A percentile compares a stretch with the other conserved stretches of the same genome.
Conservation (phyloP, 2,329 filamentous ascomycete species). For the Ceratocystis lukuohia region DNA sequence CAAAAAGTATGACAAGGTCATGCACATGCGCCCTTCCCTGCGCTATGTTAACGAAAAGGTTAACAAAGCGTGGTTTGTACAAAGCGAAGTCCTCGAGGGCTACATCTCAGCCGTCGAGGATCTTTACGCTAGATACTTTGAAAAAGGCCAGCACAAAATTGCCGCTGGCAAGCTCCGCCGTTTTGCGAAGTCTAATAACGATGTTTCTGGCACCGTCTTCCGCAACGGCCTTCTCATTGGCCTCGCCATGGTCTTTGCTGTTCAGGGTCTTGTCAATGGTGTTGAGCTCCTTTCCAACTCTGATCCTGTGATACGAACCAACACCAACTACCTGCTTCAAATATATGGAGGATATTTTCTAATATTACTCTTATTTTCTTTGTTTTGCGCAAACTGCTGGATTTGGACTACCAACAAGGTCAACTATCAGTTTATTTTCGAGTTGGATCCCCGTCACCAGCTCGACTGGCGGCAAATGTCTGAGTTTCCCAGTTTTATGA, state of each 20-base stretch:
- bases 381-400: conserved; percentile 78
- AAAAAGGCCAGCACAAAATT: conserved; percentile 82
- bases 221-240: conserved; percentile 54
- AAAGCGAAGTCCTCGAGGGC: conserved; percentile 69
- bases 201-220: conserved; percentile 43
- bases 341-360: conserved; percentile 90
- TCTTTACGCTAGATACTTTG: conserved; percentile 87
- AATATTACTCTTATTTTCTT: conserved; percentile 60
- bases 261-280: conserved; percentile 53
- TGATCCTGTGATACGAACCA: conserved; percentile 35
- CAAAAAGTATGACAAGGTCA: conserved; percentile 94
- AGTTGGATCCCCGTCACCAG: conserved; percentile 76
- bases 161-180: conserved; percentile 76
- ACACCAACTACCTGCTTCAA: conserved; percentile 63
- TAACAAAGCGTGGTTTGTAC: conserved; percentile 80
- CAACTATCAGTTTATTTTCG: conserved; percentile 94
- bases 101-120: conserved; percentile 76
- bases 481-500: conserved; percentile 75
- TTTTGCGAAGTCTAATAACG: conserved; percentile 40
- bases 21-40: conserved; percentile 61
- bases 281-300: conserved; percentile 37
- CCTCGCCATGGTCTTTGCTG: conserved; percentile 49
- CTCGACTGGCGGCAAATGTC: conserved; percentile 82
- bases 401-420: conserved; percentile 75
- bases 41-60: conserved; percentile 87